Evolutionary conservation across 73 alveolate genomes (phyloP).

Genomic region (Symbiodinium pilosum): DNA sequence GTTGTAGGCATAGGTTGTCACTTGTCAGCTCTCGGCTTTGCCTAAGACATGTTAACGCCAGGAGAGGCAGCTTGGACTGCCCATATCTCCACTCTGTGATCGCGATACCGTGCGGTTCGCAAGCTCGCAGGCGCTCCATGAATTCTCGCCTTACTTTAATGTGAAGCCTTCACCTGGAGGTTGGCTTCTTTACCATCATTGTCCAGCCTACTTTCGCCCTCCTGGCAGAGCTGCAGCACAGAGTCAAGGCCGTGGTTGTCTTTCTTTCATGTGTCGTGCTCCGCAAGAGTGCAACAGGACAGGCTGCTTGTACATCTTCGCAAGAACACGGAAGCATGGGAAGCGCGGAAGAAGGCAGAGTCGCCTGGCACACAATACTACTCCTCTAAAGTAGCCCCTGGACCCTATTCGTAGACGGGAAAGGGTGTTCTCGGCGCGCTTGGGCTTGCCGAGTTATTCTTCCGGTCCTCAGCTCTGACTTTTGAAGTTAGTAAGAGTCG

Average conservation of each 20-base stretch:
- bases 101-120: constrained; percentile 93
- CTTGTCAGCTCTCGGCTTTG: neutral
- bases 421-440: too few relatives aligned
- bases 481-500: too few relatives aligned
- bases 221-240: constrained; percentile 68
- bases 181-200: constrained; percentile 83
- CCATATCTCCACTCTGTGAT: constrained; percentile 89
- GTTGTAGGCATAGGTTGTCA: neutral
- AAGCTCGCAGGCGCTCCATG: constrained; percentile 60
- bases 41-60: neutral
- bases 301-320: constrained; percentile 43
- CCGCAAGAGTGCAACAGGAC: neutral
- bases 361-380: constrained; percentile 25
- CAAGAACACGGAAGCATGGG: constrained; percentile 82
- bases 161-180: neutral
- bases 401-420: too few relatives aligned
- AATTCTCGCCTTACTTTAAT: too few relatives aligned
- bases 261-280: too few relatives aligned
- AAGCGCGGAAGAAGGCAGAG: constrained; percentile 82
- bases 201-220: constrained; percentile 88
- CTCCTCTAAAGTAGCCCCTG: too few relatives aligned
- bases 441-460: too few relatives aligned
- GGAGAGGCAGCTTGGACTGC: constrained; percentile 91
- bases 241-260: constrained; percentile 28
- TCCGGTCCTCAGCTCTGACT: too few relatives aligned